Conservation (phyloP, 164 flowering plant genomes). For the Stephania japonica region DNA sequence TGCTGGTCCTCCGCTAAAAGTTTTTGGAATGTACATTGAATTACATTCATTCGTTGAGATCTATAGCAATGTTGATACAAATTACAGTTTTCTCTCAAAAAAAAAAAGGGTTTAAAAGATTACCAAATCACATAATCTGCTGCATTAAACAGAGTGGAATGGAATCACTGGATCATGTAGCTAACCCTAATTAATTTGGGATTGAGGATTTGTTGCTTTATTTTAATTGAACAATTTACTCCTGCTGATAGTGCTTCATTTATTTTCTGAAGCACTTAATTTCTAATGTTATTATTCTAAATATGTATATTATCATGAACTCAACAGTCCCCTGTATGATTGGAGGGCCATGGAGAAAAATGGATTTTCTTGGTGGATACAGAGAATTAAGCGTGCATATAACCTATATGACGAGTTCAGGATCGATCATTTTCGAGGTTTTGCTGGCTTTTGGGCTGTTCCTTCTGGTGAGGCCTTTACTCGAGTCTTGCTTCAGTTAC, state of each 20-base stretch:
- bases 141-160: too few species aligned
- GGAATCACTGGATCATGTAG: too few species aligned
- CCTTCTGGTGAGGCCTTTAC: conserved; percentile 69
- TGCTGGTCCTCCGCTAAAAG: too few species aligned
- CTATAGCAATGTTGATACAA: too few species aligned
- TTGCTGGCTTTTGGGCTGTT: conserved; percentile 99
- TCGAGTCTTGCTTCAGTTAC: neutral
- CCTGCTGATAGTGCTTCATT: neutral
- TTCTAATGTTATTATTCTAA: neutral
- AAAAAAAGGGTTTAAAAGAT: too few species aligned
- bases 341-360: conserved; percentile 95
- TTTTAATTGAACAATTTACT: neutral
- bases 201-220: too few species aligned
- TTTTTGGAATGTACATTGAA: too few species aligned
- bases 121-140: too few species aligned
- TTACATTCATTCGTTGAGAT: too few species aligned
- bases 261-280: neutral
- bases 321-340: conserved; percentile 35
- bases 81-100: too few species aligned
- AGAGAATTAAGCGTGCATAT: conserved; percentile 66
- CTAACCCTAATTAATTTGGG: too few species aligned
- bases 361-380: conserved; percentile 88
- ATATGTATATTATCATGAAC: neutral
- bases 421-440: conserved; percentile 96
- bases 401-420: conserved; percentile 89